Conservation (phyloP, 768 basidiomycete species). For the Leccinum uliginosum region DNA sequence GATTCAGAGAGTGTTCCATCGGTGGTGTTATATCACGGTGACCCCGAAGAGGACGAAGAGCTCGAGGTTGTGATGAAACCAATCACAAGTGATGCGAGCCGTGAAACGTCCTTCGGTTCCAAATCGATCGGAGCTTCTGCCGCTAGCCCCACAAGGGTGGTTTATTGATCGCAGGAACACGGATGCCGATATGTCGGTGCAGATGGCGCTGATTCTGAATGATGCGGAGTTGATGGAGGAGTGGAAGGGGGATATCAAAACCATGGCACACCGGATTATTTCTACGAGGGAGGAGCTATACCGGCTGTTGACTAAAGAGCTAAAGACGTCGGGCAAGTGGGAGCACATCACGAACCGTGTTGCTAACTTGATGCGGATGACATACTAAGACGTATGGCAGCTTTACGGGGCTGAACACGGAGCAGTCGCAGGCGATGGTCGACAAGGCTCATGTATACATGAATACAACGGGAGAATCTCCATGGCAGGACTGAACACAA, state of each 20-base stretch:
- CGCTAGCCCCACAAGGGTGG: conserved; percentile 38
- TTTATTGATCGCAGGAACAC: neutral
- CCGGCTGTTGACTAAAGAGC: conserved; percentile 60
- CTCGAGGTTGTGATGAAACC: conserved; percentile 25
- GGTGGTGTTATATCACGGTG: conserved; percentile 80
- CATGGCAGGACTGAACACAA: conserved; percentile 86
- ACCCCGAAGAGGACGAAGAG: conserved; percentile 38
- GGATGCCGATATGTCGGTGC: conserved; percentile 2
- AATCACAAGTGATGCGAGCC: conserved; percentile 11
- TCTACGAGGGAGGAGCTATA: conserved; percentile 81
- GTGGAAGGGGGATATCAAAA: conserved; percentile 87
- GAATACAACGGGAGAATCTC: conserved; percentile 88
- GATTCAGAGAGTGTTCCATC: conserved; percentile 90
- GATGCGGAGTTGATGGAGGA: conserved; percentile 68
- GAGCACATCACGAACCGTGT: conserved; percentile 78
- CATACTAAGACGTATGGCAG: conserved; percentile 35
- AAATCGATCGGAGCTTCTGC: conserved; percentile 15
- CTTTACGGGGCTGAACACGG: conserved; percentile 75
- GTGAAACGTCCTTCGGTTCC: conserved; percentile 26
- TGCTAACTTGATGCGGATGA: neutral
- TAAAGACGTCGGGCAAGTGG: conserved; percentile 91
- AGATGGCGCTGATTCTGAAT: conserved; percentile 83
- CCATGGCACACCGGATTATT: conserved; percentile 78
- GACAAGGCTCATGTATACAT: conserved; percentile 80
- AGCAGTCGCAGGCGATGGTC: conserved; percentile 63